Conservation (phyloP, 306 rosid genomes). For the Cyamopsis tetragonoloba region DNA sequence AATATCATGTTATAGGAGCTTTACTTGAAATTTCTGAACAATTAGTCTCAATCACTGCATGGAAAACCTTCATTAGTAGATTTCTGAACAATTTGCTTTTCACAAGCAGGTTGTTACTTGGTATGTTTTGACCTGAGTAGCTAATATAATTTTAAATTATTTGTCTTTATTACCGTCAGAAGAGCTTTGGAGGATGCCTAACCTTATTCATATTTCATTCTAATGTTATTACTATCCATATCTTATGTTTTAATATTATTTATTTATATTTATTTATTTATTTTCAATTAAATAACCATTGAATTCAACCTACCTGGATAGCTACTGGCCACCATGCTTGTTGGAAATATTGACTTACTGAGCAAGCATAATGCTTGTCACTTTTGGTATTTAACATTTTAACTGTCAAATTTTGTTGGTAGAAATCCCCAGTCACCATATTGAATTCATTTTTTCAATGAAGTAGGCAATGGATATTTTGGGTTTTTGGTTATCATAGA, state of each 20-base stretch:
- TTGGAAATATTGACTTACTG: background rate
- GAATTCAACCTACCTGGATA: background rate
- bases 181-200: background rate
- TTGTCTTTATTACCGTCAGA: background rate
- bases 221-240: background rate
- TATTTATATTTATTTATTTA: too few relatives aligned
- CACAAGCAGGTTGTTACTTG: background rate
- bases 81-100: conserved; percentile 15
- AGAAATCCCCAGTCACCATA: background rate
- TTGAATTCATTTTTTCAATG: background rate
- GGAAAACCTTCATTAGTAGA: background rate
- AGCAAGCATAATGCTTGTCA: background rate
- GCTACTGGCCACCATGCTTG: background rate
- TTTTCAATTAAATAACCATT: background rate
- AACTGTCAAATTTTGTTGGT: background rate
- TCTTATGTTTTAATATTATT: background rate
- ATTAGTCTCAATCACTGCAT: conserved; percentile 12
- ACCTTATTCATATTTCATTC: background rate
- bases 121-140: background rate
- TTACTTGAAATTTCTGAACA: conserved; percentile 24
- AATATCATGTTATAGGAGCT: background rate
- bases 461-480: background rate
- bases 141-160: background rate
- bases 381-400: background rate
- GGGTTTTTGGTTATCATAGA: background rate